These are phyloP conservation scores for Ustilago xerochloae DNA, from an alignment of 1,284 basidiomycete genomes.

Conservation along the genomic window DNA sequence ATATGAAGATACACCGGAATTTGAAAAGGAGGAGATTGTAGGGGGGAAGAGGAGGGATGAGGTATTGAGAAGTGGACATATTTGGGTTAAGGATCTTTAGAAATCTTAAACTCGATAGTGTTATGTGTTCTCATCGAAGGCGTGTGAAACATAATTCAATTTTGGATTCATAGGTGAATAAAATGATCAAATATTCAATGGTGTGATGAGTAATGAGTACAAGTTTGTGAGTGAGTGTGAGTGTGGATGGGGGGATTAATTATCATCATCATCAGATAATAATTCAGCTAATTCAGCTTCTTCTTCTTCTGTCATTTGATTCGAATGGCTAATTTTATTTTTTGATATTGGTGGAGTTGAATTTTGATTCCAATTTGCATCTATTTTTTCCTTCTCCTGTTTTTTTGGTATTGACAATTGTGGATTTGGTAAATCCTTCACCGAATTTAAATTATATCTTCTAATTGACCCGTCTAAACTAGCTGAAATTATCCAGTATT, in stretches of 20 bases:
- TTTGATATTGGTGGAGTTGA: conserved; percentile 1
- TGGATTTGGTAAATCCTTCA: not conserved
- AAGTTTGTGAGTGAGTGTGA: too few relatives aligned
- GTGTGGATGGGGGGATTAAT: too few relatives aligned
- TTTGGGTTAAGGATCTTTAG: conserved; percentile 43
- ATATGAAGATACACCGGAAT: conserved; percentile 70
- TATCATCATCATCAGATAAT: conserved; percentile 34
- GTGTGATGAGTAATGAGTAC: too few relatives aligned
- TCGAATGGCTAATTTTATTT: not conserved
- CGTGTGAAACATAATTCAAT: too few relatives aligned
- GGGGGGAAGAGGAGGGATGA: not conserved
- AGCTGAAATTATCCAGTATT: conserved; percentile 48
- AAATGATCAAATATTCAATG: too few relatives aligned
- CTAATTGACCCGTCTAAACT: conserved; percentile 55
- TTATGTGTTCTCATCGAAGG: too few relatives aligned
- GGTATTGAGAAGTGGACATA: conserved; percentile 39
- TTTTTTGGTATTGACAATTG: not conserved
- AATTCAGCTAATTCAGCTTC: conserved; percentile 59
- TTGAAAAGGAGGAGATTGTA: conserved; percentile 37
- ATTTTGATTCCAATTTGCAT: conserved; percentile 8
- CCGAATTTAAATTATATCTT: conserved; percentile 43
- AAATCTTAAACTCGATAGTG: not conserved
- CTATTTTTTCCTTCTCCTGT: not conserved
- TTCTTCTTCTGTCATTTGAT: conserved; percentile 54
- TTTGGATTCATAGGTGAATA: too few relatives aligned